Base-by-base conservation (phyloP, 768 basidiomycete species). In the Trametes elegans region DNA sequence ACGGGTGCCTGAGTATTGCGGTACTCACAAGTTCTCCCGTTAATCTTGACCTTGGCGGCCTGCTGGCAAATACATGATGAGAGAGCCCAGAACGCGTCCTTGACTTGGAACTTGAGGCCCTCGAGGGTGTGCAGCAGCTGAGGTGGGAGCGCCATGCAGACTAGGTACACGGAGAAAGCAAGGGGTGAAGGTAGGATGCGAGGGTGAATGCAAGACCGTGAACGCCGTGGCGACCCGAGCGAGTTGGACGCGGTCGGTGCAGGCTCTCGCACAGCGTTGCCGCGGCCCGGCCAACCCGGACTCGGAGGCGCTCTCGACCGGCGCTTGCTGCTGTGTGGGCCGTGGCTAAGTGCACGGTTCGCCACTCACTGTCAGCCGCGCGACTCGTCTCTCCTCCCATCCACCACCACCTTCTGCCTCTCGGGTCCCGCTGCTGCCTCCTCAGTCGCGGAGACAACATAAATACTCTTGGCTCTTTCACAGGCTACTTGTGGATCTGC, bases 21-120 rank as follows among this genome's bases (percentile, higher is more conserved):
- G 14, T 53, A 79, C 86, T 78, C 62, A 91, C 90, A 98, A 35
- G 92, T 90, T 62, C 96, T 82, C 32, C 96, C 96, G 63, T 96
- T 97, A 58, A 99, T 94, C 75, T 98, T 97, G 56, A 98, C 79
- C 55, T 85, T 92, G 14, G 93, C 87, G 39, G 90, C 81, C 67
- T 84, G 87, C 66, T 84, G 82, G 73, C 87, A 92, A 34, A 90
- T 69, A 70, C 90, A 91, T 10, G 88, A 88, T 0, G 91, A 84
- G 23, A 95, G 72, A 8, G 88, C 89, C 79, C 83, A 89, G 11
- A 93, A 68, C 1, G 88, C 87, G 66, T 95, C 92, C 65, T 90
- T 91, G 16, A 83, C 83, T 59, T 86, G 85, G 64, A 50, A 68
- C 49, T 68, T 68, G 49, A 68, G 53, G 31, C 60, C 66, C 46